Evolutionary conservation across 2,329 filamentous ascomycete genomes (phyloP).

Genomic region (Botrytis fragariae): DNA sequence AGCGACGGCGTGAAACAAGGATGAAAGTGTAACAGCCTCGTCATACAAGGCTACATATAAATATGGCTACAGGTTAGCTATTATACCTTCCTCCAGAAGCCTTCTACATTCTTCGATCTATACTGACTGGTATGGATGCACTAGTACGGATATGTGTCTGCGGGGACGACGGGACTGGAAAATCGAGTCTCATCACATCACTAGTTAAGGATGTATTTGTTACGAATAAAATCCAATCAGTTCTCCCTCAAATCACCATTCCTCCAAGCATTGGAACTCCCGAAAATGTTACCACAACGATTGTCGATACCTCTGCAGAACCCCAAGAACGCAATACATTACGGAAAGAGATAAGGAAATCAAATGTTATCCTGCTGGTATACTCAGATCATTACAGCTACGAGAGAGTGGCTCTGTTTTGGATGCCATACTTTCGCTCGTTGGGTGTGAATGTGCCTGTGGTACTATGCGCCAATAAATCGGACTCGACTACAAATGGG

Average conservation of each 20-base stretch:
- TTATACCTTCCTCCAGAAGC: neutral
- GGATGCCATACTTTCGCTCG: slow-evolving; percentile 97
- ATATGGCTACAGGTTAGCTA: slow-evolving; percentile 36
- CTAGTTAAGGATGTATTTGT: slow-evolving; percentile 98
- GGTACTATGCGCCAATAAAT: slow-evolving; percentile 95
- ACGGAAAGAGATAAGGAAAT: slow-evolving; percentile 92
- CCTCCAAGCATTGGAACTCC: slow-evolving; percentile 89
- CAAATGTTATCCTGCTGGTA: slow-evolving; percentile 93
- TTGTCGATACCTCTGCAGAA: slow-evolving; percentile 94
- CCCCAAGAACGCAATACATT: slow-evolving; percentile 89
- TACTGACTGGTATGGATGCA: slow-evolving; percentile 21
- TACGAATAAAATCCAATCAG: slow-evolving; percentile 88
- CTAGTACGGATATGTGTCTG: slow-evolving; percentile 89
- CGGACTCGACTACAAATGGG: slow-evolving; percentile 75
- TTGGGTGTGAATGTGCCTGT: slow-evolving; percentile 98
- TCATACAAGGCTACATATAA: slow-evolving; percentile 31
- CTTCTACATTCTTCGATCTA: neutral
- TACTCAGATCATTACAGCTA: slow-evolving; percentile 99
- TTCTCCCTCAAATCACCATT: slow-evolving; percentile 92
- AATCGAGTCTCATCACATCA: slow-evolving; percentile 89
- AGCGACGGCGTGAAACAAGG: neutral
- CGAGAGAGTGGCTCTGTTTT: slow-evolving; percentile 93
- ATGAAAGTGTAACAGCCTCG: slow-evolving; percentile 31
- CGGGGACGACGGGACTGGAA: slow-evolving; percentile 93
- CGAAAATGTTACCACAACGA: slow-evolving; percentile 94